Conservation (phyloP, 2,329 filamentous ascomycete species). For the Beauveria scarabaeidicola region DNA sequence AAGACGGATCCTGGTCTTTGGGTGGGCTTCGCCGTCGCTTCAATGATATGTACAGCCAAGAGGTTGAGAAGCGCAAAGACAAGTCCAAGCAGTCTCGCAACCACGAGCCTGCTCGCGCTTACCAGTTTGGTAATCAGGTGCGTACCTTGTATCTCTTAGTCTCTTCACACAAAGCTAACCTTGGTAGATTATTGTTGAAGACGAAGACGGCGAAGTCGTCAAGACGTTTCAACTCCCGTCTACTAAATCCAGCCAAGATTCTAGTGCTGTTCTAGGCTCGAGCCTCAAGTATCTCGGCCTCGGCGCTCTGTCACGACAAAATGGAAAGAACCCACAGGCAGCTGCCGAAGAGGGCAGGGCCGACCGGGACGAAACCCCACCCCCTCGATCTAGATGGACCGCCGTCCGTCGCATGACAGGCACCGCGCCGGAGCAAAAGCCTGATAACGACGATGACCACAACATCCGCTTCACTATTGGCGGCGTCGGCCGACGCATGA, state of each 20-base stretch:
- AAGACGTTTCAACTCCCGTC: constrained; percentile 71
- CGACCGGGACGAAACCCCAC: constrained; percentile 19
- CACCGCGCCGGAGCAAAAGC: constrained; percentile 13
- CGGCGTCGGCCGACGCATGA: constrained; percentile 65
- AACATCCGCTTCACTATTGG: constrained; percentile 69
- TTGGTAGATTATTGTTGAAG: constrained; percentile 70
- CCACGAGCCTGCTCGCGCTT: constrained; percentile 69
- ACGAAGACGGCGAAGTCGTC: constrained; percentile 77
- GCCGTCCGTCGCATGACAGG: constrained; percentile 6
- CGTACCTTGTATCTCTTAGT: constrained; percentile 19
- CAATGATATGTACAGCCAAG: constrained; percentile 46
- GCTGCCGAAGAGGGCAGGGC: constrained; percentile 24
- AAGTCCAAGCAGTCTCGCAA: constrained; percentile 47
- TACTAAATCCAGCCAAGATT: constrained; percentile 37
- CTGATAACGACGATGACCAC: constrained; percentile 56
- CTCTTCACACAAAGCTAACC: constrained; percentile 19
- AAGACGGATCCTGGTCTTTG: constrained; percentile 24
- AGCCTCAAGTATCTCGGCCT: constrained; percentile 49
- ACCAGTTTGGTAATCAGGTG: constrained; percentile 75
- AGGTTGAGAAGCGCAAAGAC: constrained; percentile 53
- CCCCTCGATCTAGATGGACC: background rate
- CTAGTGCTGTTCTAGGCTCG: constrained; percentile 31
- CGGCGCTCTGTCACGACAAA: constrained; percentile 33
- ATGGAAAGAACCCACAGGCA: constrained; percentile 26
- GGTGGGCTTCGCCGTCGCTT: constrained; percentile 41